Evolutionary conservation across 176 grass and related monocot species (phyloP).

Genomic region (Alloteropsis semialata): DNA sequence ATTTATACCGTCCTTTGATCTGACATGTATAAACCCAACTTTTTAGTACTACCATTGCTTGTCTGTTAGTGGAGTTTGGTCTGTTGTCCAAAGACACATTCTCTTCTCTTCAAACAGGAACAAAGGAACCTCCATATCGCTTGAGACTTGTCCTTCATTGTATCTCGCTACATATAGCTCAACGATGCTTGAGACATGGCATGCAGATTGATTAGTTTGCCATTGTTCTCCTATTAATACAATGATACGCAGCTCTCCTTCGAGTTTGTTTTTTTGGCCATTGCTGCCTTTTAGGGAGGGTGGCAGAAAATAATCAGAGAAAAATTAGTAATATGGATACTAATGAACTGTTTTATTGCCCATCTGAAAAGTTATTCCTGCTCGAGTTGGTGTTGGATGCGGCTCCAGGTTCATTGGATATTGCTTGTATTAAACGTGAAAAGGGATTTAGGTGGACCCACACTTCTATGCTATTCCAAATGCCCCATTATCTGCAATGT

Average conservation of each 20-base stretch:
- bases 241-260: too few species aligned
- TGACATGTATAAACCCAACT: background rate
- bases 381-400: background rate
- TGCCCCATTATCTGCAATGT: background rate
- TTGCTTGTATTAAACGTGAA: background rate
- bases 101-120: background rate
- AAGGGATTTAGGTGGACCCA: background rate
- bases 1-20: background rate
- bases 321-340: background rate
- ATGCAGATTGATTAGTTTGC: background rate
- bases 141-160: background rate
- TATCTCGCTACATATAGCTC: slow-evolving; percentile 3
- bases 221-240: too few species aligned
- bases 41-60: background rate
- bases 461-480: background rate
- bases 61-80: slow-evolving; percentile 3
- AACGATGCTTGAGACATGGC: background rate
- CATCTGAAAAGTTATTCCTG: background rate
- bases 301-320: background rate
- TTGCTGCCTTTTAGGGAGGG: background rate
- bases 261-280: too few species aligned
- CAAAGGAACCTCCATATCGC: background rate
- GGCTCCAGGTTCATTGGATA: background rate
- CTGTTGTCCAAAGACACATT: background rate
- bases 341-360: background rate